These are phyloP conservation scores for Fagus sylvatica DNA, from an alignment of 306 rosid genomes.

Conservation along the genomic window DNA sequence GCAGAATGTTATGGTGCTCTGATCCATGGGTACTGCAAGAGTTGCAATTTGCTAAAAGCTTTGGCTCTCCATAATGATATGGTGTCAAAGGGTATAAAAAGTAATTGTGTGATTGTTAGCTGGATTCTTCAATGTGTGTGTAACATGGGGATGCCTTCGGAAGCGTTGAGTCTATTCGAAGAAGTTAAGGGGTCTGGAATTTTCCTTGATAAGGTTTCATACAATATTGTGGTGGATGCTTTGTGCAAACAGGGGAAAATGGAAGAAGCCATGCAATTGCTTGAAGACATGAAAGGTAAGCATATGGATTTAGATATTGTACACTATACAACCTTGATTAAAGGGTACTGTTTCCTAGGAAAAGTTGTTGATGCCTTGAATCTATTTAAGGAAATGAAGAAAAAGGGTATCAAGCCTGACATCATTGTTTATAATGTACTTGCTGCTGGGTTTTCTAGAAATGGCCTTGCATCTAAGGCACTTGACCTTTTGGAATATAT, in stretches of 20 bases:
- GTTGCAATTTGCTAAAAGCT: slow-evolving; percentile 48
- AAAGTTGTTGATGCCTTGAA: slow-evolving; percentile 35
- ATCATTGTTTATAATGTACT: slow-evolving; percentile 65
- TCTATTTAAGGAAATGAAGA: slow-evolving; percentile 55
- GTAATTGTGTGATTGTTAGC: slow-evolving; percentile 63
- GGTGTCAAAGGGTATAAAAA: slow-evolving; percentile 62
- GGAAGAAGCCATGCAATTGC: slow-evolving; percentile 56
- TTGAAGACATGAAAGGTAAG: slow-evolving; percentile 60
- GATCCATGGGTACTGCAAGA: slow-evolving; percentile 73
- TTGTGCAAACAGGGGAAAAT: slow-evolving; percentile 63
- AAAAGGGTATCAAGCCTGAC: slow-evolving; percentile 63
- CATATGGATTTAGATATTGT: slow-evolving; percentile 51
- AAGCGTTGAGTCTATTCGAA: slow-evolving; percentile 50
- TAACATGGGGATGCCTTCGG: slow-evolving; percentile 55
- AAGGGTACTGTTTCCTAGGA: slow-evolving; percentile 57
- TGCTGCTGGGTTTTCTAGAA: slow-evolving; percentile 61
- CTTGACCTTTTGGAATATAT: slow-evolving; percentile 48
- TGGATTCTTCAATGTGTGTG: slow-evolving; percentile 67
- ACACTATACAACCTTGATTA: slow-evolving; percentile 77
- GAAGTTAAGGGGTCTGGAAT: slow-evolving; percentile 47
- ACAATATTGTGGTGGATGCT: slow-evolving; percentile 65
- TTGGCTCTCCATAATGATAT: slow-evolving; percentile 47
- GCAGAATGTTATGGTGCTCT: slow-evolving; percentile 46
- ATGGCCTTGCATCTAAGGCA: slow-evolving; percentile 39
- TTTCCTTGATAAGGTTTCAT: slow-evolving; percentile 58